Percentiles rank a stretch among this genome's conserved stretches.
These are phyloP conservation scores for Cyanidioschyzon merolae DNA, from an alignment of 23 red algal genomes.

Conservation along the genomic window DNA sequence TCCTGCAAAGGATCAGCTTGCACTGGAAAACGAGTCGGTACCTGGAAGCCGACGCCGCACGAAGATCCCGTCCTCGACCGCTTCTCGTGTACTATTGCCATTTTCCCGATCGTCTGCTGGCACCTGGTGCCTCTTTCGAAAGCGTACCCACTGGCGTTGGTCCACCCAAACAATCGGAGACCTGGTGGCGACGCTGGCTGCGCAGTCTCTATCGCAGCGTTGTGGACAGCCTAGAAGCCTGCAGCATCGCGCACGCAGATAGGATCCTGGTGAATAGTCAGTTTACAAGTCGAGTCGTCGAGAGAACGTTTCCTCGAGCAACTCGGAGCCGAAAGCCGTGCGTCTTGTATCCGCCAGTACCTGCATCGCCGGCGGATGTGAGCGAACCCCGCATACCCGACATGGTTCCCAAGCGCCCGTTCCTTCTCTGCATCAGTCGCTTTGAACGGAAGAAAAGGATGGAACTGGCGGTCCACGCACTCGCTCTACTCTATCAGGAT, in stretches of 20 bases:
- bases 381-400: background rate
- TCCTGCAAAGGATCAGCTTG: background rate
- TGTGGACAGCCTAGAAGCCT: constrained; percentile 46
- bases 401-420: background rate
- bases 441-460: constrained; percentile 93
- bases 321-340: constrained; percentile 1
- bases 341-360: constrained; percentile 58
- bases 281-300: constrained; percentile 49
- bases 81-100: constrained; percentile 77
- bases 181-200: background rate
- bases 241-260: constrained; percentile 36
- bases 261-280: constrained; percentile 51
- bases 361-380: background rate
- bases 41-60: background rate
- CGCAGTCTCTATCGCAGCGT: constrained; percentile 34
- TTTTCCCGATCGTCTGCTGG: constrained; percentile 77
- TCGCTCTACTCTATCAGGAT: constrained; percentile 21
- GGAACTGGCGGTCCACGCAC: constrained; percentile 43
- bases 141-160: constrained; percentile 2
- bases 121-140: constrained; percentile 5
- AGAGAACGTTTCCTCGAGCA: constrained; percentile 29
- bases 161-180: background rate
- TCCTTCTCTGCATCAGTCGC: constrained; percentile 69
- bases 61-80: background rate
- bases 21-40: background rate